These are phyloP conservation scores for Triticum dicoccoides DNA, from an alignment of 176 grass and related monocot genomes.

Conservation along the genomic window DNA sequence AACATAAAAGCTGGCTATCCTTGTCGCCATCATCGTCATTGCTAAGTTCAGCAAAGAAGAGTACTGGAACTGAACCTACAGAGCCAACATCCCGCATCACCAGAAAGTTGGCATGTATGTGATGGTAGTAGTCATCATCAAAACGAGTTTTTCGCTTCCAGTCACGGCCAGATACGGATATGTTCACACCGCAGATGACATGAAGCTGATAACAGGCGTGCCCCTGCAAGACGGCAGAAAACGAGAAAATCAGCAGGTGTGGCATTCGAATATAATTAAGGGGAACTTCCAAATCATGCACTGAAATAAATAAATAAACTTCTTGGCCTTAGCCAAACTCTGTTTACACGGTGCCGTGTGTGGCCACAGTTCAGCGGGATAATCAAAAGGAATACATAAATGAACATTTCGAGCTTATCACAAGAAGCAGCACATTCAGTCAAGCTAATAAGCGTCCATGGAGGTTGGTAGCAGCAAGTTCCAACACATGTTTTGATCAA, in stretches of 20 bases:
- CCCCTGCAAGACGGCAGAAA: neutral
- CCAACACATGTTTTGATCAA: neutral
- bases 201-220: neutral
- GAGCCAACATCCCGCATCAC: neutral
- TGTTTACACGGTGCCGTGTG: neutral
- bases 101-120: conserved; percentile 8
- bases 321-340: neutral
- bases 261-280: too few species aligned
- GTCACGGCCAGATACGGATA: neutral
- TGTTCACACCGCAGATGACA: neutral
- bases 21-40: neutral
- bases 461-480: neutral
- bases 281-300: too few species aligned
- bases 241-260: neutral
- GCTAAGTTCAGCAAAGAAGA: neutral
- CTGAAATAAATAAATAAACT: too few species aligned
- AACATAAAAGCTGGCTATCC: neutral
- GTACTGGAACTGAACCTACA: neutral
- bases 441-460: neutral
- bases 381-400: too few species aligned
- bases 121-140: neutral
- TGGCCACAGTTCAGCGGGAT: neutral
- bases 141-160: too few species aligned
- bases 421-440: neutral
- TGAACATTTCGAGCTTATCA: too few species aligned